A percentile compares a stretch with the other conserved stretches of the same genome.
Conservation (phyloP, 2,329 filamentous ascomycete species). For the Microcyclospora pomicola region DNA sequence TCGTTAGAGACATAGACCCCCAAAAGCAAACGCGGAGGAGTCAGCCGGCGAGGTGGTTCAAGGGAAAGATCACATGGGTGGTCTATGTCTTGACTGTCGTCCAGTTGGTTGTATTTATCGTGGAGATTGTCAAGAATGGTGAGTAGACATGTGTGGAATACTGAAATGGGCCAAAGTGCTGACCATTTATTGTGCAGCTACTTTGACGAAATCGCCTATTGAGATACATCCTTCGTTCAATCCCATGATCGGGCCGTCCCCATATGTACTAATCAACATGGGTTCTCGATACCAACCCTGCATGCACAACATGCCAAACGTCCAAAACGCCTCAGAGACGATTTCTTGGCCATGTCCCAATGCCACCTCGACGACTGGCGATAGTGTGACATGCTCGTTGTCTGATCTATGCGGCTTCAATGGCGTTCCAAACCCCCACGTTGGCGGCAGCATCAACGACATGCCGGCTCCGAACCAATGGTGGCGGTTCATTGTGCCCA, state of each 20-base stretch:
- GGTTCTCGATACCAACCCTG: slow-evolving; percentile 84
- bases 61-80: slow-evolving; percentile 56
- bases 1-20: slow-evolving; percentile 22
- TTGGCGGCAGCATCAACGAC: slow-evolving; percentile 37
- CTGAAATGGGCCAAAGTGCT: no score
- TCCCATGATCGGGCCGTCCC: slow-evolving; percentile 90
- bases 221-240: slow-evolving; percentile 78
- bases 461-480: slow-evolving; percentile 70
- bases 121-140: slow-evolving; percentile 75
- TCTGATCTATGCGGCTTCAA: slow-evolving; percentile 73
- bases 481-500: slow-evolving; percentile 91
- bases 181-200: no score
- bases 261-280: slow-evolving; percentile 89
- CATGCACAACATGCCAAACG: slow-evolving; percentile 68
- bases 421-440: slow-evolving; percentile 54
- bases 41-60: slow-evolving; percentile 43
- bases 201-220: slow-evolving; percentile 65
- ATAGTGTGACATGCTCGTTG: slow-evolving; percentile 52
- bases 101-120: slow-evolving; percentile 78
- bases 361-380: slow-evolving; percentile 45
- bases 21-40: slow-evolving; percentile 11
- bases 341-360: slow-evolving; percentile 71
- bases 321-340: slow-evolving; percentile 36
- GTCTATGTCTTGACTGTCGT: slow-evolving; percentile 65
- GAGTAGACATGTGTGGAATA: slow-evolving; percentile 21